phyloP scores from a whole-genome alignment of 495 filamentous ascomycete species.

The Xanthoparmelia taractica region DNA sequence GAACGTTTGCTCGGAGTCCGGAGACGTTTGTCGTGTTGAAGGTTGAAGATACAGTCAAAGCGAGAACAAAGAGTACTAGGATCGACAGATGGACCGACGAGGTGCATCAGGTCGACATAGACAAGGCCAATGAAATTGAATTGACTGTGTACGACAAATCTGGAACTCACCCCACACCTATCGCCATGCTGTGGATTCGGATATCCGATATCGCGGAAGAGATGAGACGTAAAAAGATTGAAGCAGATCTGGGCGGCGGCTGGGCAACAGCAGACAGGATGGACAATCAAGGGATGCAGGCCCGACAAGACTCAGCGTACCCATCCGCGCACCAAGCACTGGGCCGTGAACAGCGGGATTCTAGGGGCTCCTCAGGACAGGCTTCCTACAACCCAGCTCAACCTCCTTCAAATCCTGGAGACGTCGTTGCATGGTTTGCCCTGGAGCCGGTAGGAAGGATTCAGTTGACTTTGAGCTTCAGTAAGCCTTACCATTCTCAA shows the following conservation, averaged over 20 bases:
- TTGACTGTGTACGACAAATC: slow-evolving; percentile 91
- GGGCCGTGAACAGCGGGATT: slow-evolving; percentile 24
- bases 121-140: slow-evolving; percentile 98
- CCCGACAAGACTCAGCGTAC: slow-evolving; percentile 32
- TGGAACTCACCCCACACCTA: slow-evolving; percentile 80
- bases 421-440: slow-evolving; percentile 94
- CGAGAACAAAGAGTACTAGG: slow-evolving; percentile 77
- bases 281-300: slow-evolving; percentile 46
- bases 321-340: slow-evolving; percentile 24
- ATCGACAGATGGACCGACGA: slow-evolving; percentile 90
- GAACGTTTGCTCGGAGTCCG: slow-evolving; percentile 78
- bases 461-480: slow-evolving; percentile 78
- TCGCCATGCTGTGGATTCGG: slow-evolving; percentile 91
- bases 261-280: slow-evolving; percentile 98
- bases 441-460: slow-evolving; percentile 90
- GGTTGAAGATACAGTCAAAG: slow-evolving; percentile 86
- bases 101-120: slow-evolving; percentile 80
- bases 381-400: slow-evolving; percentile 29
- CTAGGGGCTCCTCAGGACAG: slow-evolving; percentile 22
- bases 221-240: slow-evolving; percentile 94
- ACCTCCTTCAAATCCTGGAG: slow-evolving; percentile 48
- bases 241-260: slow-evolving; percentile 82
- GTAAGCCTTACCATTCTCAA: slow-evolving; percentile 39
- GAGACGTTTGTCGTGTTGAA: slow-evolving; percentile 95
- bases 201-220: slow-evolving; percentile 97